These are phyloP conservation scores for Aureobasidium sp. DNA, from an alignment of 2,329 filamentous ascomycete species.

Conservation along the genomic window DNA sequence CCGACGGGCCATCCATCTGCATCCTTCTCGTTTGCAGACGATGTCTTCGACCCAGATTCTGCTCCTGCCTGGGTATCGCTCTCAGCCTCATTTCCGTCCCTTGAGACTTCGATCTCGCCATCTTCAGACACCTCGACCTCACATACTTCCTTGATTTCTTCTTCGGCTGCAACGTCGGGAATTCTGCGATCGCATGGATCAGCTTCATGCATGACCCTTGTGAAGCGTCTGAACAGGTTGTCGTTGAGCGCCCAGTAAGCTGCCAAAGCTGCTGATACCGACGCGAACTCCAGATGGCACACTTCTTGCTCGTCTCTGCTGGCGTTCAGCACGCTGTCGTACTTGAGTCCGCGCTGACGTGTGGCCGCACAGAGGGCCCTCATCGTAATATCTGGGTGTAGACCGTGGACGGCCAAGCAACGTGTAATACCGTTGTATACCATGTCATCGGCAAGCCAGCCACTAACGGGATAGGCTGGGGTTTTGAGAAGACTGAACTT, in stretches of 20 bases:
- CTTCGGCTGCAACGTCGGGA: not conserved
- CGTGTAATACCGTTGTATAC: not conserved
- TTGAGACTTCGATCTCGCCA: not conserved
- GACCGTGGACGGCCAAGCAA: not conserved
- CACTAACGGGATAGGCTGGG: not conserved
- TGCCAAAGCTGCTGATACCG: not conserved
- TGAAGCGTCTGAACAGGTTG: not conserved
- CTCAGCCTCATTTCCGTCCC: not conserved
- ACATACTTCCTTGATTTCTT: not conserved
- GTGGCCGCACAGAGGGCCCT: not conserved
- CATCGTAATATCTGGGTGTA: not conserved
- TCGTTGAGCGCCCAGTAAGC: not conserved
- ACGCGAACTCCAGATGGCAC: not conserved
- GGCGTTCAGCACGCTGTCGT: not conserved
- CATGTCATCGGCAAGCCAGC: not conserved
- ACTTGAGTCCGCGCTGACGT: not conserved
- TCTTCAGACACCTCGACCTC: not conserved
- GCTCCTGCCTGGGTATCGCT: not conserved
- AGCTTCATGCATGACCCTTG: not conserved
- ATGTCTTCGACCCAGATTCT: not conserved
- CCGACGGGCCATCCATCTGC: slow-evolving; percentile 3
- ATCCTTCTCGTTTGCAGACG: not conserved
- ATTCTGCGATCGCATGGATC: not conserved
- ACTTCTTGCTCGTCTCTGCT: not conserved
- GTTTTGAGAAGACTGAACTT: not conserved